phyloP scores from a whole-genome alignment of 768 basidiomycete genomes.

The Favolaschia claudopus region DNA sequence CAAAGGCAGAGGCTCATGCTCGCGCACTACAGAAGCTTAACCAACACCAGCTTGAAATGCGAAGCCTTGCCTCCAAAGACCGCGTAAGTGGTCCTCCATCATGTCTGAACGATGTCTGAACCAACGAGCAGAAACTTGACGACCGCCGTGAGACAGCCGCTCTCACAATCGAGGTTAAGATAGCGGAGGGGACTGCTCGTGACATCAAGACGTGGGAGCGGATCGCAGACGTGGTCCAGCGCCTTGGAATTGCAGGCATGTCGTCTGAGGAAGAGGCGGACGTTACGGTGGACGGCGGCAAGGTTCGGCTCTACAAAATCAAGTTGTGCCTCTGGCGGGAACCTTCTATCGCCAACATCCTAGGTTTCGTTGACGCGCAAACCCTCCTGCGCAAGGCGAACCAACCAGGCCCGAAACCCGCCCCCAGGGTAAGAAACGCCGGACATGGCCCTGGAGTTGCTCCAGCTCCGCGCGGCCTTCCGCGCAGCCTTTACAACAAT shows the following conservation, averaged over 20 bases:
- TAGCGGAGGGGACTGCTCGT: background rate
- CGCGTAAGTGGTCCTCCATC: background rate
- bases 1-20: background rate
- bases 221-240: background rate
- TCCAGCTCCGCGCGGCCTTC: too few species aligned
- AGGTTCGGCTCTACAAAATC: background rate
- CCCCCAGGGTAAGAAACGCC: too few species aligned
- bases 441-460: too few species aligned
- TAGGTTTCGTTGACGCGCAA: conserved; percentile 5
- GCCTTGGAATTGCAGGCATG: conserved; percentile 3
- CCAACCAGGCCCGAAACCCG: background rate
- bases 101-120: background rate
- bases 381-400: background rate
- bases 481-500: too few species aligned
- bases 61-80: background rate
- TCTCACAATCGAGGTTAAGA: background rate
- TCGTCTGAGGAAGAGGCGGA: conserved; percentile 1
- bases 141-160: background rate
- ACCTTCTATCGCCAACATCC: background rate
- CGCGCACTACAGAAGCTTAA: background rate
- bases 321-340: conserved; percentile 3
- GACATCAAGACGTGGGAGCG: conserved; percentile 4
- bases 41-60: background rate
- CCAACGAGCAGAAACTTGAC: background rate
- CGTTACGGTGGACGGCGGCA: background rate